Percentiles rank a stretch among this genome's conserved stretches.
These are phyloP conservation scores for Aspergillus sp. DNA, from an alignment of 2,329 filamentous ascomycete genomes.

Conservation along the genomic window DNA sequence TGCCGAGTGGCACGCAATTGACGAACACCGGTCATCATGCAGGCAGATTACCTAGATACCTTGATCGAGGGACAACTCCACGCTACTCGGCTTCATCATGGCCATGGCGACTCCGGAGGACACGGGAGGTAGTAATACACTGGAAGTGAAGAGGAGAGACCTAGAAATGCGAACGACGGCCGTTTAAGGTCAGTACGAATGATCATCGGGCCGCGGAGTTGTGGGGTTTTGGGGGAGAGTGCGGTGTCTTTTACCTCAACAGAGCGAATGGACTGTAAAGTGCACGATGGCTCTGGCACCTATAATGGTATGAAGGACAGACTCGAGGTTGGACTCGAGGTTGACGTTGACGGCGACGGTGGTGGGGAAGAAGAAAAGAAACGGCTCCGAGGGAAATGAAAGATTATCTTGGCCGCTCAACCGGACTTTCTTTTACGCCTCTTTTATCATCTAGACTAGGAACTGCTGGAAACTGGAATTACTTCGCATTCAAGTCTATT, in stretches of 20 bases:
- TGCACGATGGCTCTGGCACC: background rate
- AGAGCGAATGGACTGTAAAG: background rate
- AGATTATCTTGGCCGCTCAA: slow-evolving; percentile 5
- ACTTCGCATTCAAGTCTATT: background rate
- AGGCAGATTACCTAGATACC: slow-evolving; percentile 40
- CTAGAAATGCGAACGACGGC: slow-evolving; percentile 5
- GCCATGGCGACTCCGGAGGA: slow-evolving; percentile 18
- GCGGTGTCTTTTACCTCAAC: slow-evolving; percentile 7
- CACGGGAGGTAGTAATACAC: slow-evolving; percentile 31
- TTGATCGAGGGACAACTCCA: slow-evolving; percentile 43
- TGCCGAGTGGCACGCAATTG: slow-evolving; percentile 9
- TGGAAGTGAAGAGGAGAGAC: slow-evolving; percentile 19
- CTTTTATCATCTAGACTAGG: background rate
- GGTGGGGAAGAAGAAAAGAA: background rate
- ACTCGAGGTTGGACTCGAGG: background rate
- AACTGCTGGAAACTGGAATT: background rate
- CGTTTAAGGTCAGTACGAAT: slow-evolving; percentile 10
- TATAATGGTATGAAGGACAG: background rate
- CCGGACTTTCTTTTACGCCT: slow-evolving; percentile 2
- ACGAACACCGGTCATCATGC: slow-evolving; percentile 46
- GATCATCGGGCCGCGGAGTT: background rate
- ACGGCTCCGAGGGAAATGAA: background rate
- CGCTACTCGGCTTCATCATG: slow-evolving; percentile 41
- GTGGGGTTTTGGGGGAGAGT: background rate
- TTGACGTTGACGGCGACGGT: background rate